Evolutionary conservation across 495 filamentous ascomycete genomes (phyloP), one percentile per base, ranked within the genome.

Genomic region (Penicillium turbatum): DNA sequence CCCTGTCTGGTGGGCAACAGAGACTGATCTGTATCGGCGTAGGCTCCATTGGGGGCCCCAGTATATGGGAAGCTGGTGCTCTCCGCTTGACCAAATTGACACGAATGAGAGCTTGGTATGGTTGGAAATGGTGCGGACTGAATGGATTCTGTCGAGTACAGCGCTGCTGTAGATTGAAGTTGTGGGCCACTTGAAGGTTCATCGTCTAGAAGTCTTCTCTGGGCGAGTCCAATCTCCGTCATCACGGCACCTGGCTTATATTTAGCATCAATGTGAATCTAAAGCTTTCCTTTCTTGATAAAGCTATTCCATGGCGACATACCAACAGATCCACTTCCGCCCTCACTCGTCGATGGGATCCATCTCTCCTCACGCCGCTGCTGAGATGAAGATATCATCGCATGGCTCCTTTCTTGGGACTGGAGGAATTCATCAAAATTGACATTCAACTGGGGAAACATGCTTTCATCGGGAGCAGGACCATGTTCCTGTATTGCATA

Each of bases 401-500:
- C 36, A 7, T 59, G 63, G 5, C 27, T 42, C 19, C 27, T 46
- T 35, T 72, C 64, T 38, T 67, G 71, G 0, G 74, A 71, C 38
- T 70, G 65, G 17, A 77, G 52, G 26, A 69, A 77, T 26, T 69
- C 56, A 48, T 77, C 72, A 17, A 76, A 75, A 37, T 75, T 68
- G 32, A 76, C 60, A 26, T 47, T 54, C 3, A 73, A 45, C 10
- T 65, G 60, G 4, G 48, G 48, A 15, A 53, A 54, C 5, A 50
- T 40, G 35, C 36, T 45, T n/a, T 35, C 48, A 13, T 57, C 56
- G 6, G 48, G 34, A 15, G 50, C 50, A 24, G 29, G 6, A n/a
- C 43, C 31, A 5, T 57, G 47, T 35, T 58, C 55, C 3, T 39
- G 46, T 30, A 48, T 16, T 26, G 40, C 31, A 37, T 37, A 46